Base-by-base conservation (phyloP, 768 basidiomycete species). In the Amanita brunnescens region DNA sequence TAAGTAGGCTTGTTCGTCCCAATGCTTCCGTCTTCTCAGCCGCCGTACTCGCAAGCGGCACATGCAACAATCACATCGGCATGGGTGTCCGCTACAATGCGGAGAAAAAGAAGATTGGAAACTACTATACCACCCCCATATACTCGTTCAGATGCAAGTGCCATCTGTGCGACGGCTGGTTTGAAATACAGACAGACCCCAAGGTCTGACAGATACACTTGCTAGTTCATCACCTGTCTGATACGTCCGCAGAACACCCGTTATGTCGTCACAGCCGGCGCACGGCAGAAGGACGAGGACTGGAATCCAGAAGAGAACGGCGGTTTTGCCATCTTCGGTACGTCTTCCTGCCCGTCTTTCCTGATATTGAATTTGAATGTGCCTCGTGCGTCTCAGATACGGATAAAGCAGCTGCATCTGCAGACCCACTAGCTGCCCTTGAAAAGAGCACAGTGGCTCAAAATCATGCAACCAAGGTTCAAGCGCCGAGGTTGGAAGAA, bases 1-100 rank as follows among this genome's bases (percentile, higher is more conserved):
- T 92, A 71, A 33, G 83, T 69, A 14, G 20, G 10, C 26, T 35
- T 5, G 9, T 9, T 3, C 5, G 33, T 13, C 6, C 6, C 23
- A 38, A 47, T 14, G 13, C 35, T 32, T 6, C 20, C 39, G 23
- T 42, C 35, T 46, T 42, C 41, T 45, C 53, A 37, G 26, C 33
- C 52, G n/a, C n/a, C n/a, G n/a, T n/a, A n/a, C n/a, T n/a, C n/a
- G n/a, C 33, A 67, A 97, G 95, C 61, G 91, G 84, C 30, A 86
- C 86, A 69, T 99, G 95, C 70, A 85, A 94, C 65, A 87, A 87
- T 58, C 96, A 98, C 70, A 91, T 99, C 46, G 96, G 96, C 9
- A 96, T 96, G 81, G 96, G 96, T 20, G 96, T 99, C 1, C 88
- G 96, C n/a, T 99, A 97, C 74, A 99, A 99, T 58, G 96, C 96